Evolutionary conservation across 345 rosid species (phyloP).

Genomic region (Toxicodendron radicans): DNA sequence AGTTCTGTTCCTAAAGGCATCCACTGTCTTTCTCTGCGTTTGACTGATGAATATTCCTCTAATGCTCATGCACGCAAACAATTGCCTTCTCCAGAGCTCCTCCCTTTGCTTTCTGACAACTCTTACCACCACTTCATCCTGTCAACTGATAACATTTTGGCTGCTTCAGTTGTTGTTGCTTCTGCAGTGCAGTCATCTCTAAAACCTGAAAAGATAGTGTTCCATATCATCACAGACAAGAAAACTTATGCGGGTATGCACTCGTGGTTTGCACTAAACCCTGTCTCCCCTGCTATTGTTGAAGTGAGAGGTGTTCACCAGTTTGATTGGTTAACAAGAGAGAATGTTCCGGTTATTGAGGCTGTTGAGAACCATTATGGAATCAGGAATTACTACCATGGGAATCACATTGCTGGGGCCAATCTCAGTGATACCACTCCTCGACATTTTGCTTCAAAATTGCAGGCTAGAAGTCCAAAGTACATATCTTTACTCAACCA

Average conservation of each 20-base stretch:
- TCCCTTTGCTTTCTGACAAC: constrained; percentile 90
- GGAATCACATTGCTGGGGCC: constrained; percentile 86
- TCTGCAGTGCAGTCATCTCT: constrained; percentile 85
- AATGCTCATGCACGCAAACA: constrained; percentile 98
- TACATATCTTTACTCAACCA: constrained; percentile 99
- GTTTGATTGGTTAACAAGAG: constrained; percentile 98
- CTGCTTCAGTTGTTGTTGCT: constrained; percentile 96
- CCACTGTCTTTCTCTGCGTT: constrained; percentile 91
- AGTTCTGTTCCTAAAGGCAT: constrained; percentile 97
- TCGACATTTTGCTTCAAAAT: constrained; percentile 85
- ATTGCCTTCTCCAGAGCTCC: constrained; percentile 97
- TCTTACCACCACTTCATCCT: constrained; percentile 83
- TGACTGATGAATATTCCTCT: constrained; percentile 98
- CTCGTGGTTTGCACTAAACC: constrained; percentile 97
- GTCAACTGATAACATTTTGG: constrained; percentile 94
- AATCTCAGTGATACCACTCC: constrained; percentile 86
- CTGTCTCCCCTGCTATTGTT: constrained; percentile 80
- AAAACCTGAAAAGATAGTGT: constrained; percentile 89
- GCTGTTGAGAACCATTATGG: constrained; percentile 90
- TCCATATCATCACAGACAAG: constrained; percentile 97
- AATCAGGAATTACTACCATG: constrained; percentile 91
- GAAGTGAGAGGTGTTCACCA: constrained; percentile 98
- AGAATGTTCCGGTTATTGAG: constrained; percentile 98
- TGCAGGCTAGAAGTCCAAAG: constrained; percentile 98
- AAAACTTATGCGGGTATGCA: constrained; percentile 99